Conservation (phyloP, 1,139 yeast species). For the Yamadazyma aaseri region DNA sequence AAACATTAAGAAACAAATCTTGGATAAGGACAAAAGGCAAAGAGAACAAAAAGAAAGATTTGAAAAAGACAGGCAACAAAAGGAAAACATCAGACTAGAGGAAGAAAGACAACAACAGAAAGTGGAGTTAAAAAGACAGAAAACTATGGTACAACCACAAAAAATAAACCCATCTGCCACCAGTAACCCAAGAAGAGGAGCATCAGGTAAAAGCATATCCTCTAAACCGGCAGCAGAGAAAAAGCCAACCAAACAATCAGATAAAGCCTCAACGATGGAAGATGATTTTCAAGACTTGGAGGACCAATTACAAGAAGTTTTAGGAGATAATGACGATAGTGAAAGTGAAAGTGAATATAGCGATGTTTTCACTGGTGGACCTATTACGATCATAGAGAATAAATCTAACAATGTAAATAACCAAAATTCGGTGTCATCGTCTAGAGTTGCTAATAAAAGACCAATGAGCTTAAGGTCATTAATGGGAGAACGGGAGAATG, state of each 20-base stretch:
- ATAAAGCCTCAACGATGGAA: too few relatives aligned
- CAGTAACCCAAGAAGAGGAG: not conserved
- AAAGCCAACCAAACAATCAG: too few relatives aligned
- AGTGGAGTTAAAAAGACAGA: not conserved
- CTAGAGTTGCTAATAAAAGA: constrained; percentile 15
- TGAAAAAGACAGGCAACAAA: not conserved
- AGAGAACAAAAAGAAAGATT: constrained; percentile 1
- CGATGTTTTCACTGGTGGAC: constrained; percentile 14
- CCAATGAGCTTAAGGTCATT: constrained; percentile 44
- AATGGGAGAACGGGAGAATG: constrained; percentile 29
- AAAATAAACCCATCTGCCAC: not conserved
- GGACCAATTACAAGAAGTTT: constrained; percentile 43
- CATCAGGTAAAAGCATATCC: constrained; percentile 3
- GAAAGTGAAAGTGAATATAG: constrained; percentile 8
- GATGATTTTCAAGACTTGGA: constrained; percentile 48
- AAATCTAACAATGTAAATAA: not conserved
- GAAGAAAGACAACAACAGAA: not conserved
- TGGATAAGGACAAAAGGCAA: not conserved
- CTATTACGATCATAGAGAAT: constrained; percentile 14
- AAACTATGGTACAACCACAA: too few relatives aligned
- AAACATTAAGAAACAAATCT: not conserved
- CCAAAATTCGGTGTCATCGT: not conserved
- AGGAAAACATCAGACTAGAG: not conserved
- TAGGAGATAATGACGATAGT: constrained; percentile 23
- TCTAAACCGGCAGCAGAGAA: too few relatives aligned